phyloP scores from a whole-genome alignment of 495 filamentous ascomycete species.

The Talaromyces liani region DNA sequence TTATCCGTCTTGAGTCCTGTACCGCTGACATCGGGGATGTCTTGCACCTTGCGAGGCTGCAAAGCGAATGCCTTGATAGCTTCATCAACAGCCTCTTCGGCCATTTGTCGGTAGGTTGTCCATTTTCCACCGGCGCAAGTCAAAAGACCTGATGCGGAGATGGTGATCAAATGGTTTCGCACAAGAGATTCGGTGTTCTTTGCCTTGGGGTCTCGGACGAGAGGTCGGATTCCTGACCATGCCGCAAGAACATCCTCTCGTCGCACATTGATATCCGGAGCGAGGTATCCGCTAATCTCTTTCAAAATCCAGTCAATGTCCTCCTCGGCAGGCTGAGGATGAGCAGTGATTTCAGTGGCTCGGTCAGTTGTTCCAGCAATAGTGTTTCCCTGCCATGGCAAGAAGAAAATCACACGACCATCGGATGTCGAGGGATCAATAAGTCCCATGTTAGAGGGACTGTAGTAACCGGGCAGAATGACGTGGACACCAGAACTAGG shows the following conservation, averaged over 20 bases:
- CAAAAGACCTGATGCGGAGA: constrained; percentile 77
- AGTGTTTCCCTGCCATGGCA: constrained; percentile 98
- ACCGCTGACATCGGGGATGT: constrained; percentile 69
- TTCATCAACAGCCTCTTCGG: constrained; percentile 91
- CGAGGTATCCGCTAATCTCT: constrained; percentile 82
- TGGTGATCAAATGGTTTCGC: constrained; percentile 86
- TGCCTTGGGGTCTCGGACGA: constrained; percentile 91
- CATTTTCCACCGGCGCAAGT: constrained; percentile 98
- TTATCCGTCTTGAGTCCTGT: constrained; percentile 63
- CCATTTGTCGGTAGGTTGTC: constrained; percentile 99
- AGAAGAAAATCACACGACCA: constrained; percentile 96
- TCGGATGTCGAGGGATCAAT: constrained; percentile 94
- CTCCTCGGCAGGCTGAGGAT: constrained; percentile 82
- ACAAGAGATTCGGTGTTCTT: constrained; percentile 92
- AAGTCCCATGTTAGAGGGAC: constrained; percentile 89
- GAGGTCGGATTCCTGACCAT: constrained; percentile 89
- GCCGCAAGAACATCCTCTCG: constrained; percentile 92
- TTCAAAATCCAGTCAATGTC: constrained; percentile 96
- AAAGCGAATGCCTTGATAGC: constrained; percentile 73
- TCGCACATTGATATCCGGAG: constrained; percentile 88
- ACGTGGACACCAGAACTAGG: constrained; percentile 93
- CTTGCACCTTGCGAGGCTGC: constrained; percentile 45
- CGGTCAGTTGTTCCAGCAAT: constrained; percentile 96
- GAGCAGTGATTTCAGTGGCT: constrained; percentile 68
- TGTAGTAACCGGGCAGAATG: constrained; percentile 92